Evolutionary conservation across 2,329 filamentous ascomycete genomes (phyloP).

Genomic region (Chaetothyriales sp.): DNA sequence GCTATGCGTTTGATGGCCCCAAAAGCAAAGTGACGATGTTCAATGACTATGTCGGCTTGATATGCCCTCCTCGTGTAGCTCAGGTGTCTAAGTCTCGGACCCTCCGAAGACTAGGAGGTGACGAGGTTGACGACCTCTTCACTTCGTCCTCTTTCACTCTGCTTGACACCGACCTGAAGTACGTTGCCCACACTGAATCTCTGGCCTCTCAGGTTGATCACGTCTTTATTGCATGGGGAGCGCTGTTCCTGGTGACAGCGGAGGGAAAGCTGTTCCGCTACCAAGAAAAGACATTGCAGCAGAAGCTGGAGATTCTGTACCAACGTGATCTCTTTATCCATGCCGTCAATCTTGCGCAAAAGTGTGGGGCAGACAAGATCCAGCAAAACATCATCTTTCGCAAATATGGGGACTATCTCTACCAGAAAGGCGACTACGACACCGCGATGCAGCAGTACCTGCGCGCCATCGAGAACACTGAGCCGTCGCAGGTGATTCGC

Average conservation of each 20-base stretch:
- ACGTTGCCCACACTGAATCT: constrained; percentile 79
- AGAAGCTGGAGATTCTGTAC: constrained; percentile 85
- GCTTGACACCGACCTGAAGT: constrained; percentile 79
- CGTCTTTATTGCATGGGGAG: constrained; percentile 78
- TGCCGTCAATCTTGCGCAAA: constrained; percentile 85
- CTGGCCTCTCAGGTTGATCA: constrained; percentile 66
- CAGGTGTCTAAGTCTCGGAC: constrained; percentile 43
- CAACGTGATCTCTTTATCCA: constrained; percentile 84
- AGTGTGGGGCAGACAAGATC: constrained; percentile 61
- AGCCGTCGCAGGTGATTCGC: constrained; percentile 89
- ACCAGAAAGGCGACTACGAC: constrained; percentile 91
- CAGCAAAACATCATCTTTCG: constrained; percentile 88
- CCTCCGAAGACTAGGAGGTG: constrained; percentile 60
- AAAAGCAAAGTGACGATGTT: constrained; percentile 72
- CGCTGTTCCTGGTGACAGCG: constrained; percentile 76
- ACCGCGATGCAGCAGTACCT: constrained; percentile 99
- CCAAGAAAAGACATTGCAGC: constrained; percentile 77
- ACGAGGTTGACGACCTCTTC: constrained; percentile 63
- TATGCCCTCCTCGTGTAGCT: constrained; percentile 59
- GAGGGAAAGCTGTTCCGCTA: constrained; percentile 88
- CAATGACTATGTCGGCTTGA: constrained; percentile 73
- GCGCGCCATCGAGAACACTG: constrained; percentile 86
- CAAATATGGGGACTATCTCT: constrained; percentile 85
- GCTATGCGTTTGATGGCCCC: constrained; percentile 78
- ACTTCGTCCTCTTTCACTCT: constrained; percentile 79